Evolutionary conservation across 176 grass and related monocot genomes (phyloP), one percentile per base, ranked within the genome.

Genomic region (Musa beccarii): DNA sequence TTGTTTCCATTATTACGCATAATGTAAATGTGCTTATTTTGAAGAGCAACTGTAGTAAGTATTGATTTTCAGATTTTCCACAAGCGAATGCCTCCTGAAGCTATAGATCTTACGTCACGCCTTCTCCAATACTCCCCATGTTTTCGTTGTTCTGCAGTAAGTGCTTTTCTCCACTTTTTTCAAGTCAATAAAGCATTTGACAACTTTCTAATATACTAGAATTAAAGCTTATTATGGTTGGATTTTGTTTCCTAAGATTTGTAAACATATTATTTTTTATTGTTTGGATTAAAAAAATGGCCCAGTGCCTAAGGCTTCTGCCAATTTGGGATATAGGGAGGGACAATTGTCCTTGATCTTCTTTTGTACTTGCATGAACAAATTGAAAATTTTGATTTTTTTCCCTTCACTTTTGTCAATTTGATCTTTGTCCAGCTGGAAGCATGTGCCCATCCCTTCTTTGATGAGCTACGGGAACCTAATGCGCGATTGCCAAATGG

Each of bases 91-190:
- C 75, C 75, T 66, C 75, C 59, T 16, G 59, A 77, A 65, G 75
- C 75, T 51, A 77, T 77, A 52, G 75, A 77, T 77, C 57, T 77
- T 8, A 77, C 61, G 14, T 77, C 75, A 53, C 59, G 75, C 11
- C 75, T 77, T 51, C 75, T 77, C 14, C 75, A 77, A 77, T 77
- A 77, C 19, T 77, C 75, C 11, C 75, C 75, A 24, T 49, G 29
- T 66, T 64, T 77, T 50, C 75, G 75, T 23, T 63, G 75, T 20
- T 51, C 75, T 65, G 75, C 75, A 77, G 75, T 77, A 77, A 77
- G 75, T 66, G 1, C 24, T 56, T 29, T 65, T 10, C 34, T 2
- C 34, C 25, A 13, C 34, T 24, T 76, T 12, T 43, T 2, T 63
- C 14, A 63, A 49, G 9, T 20, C 2, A 51, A 43, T 43, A 43